phyloP scores from a whole-genome alignment of 179 eudicot genomes.

The Carnegiea gigantea region DNA sequence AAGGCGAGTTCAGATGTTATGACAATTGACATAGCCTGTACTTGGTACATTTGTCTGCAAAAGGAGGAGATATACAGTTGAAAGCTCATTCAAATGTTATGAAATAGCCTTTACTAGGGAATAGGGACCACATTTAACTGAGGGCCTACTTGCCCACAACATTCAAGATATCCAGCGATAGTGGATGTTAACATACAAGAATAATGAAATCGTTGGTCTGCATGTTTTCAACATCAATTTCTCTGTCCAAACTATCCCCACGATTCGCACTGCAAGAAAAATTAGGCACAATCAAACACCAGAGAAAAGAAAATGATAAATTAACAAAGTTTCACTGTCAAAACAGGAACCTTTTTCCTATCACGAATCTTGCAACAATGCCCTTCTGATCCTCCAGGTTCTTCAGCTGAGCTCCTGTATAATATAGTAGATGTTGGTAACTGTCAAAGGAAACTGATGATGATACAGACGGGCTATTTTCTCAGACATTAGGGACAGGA shows the following conservation, averaged over 20 bases:
- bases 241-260: conserved; percentile 73
- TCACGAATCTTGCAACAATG: conserved; percentile 80
- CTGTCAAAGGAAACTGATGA: background rate
- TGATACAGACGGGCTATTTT: background rate
- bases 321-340: conserved; percentile 8
- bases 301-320: background rate
- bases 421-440: conserved; percentile 10
- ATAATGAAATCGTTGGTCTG: conserved; percentile 67
- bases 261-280: conserved; percentile 64
- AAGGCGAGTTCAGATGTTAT: background rate
- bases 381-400: conserved; percentile 75
- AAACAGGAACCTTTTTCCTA: conserved; percentile 79
- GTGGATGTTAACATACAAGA: conserved; percentile 52
- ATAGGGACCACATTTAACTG: too few relatives aligned
- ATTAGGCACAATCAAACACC: conserved; percentile 21
- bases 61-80: background rate
- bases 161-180: background rate
- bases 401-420: conserved; percentile 61
- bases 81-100: background rate
- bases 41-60: background rate
- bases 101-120: too few relatives aligned
- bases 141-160: background rate
- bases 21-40: too few relatives aligned
- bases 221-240: conserved; percentile 62
- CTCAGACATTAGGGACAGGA: background rate